phyloP scores from a whole-genome alignment of 257 asterid genomes.

The Marsdenia floribunda region DNA sequence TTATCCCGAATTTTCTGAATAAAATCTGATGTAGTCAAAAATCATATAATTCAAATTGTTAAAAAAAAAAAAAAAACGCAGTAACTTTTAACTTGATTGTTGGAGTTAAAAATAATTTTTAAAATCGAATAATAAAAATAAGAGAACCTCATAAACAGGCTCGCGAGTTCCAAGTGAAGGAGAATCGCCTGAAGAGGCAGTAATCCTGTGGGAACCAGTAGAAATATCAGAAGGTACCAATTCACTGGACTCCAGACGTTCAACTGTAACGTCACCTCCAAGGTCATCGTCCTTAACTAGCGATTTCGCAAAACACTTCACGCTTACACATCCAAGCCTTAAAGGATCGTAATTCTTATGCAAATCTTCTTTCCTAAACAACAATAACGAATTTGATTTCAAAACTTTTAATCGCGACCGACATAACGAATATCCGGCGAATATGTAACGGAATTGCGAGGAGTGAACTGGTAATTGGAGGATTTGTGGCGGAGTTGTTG shows the following conservation, averaged over 20 bases:
- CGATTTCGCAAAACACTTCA: conserved; percentile 46
- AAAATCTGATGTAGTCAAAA: background rate
- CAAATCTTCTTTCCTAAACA: conserved; percentile 8
- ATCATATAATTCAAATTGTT: too few species aligned
- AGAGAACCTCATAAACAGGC: conserved; percentile 78
- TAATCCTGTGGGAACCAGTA: conserved; percentile 35
- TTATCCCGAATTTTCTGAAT: background rate
- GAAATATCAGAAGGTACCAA: conserved; percentile 35
- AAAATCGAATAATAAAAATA: background rate
- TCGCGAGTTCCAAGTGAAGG: conserved; percentile 84
- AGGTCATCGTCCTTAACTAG: conserved; percentile 27
- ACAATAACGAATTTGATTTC: background rate
- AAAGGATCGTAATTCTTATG: conserved; percentile 42
- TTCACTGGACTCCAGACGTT: conserved; percentile 20
- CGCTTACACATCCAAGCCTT: conserved; percentile 28
- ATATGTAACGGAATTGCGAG: conserved; percentile 41
- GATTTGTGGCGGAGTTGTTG: conserved; percentile 36
- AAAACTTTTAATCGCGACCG: conserved; percentile 36
- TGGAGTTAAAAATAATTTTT: background rate
- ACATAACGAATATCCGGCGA: conserved; percentile 46
- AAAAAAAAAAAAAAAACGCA: too few species aligned
- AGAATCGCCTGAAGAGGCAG: conserved; percentile 47
- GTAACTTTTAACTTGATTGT: background rate
- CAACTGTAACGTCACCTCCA: conserved; percentile 23
- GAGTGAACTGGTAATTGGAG: conserved; percentile 48